Conservation (phyloP, 257 asterid species). For the Penstemon barbatus region DNA sequence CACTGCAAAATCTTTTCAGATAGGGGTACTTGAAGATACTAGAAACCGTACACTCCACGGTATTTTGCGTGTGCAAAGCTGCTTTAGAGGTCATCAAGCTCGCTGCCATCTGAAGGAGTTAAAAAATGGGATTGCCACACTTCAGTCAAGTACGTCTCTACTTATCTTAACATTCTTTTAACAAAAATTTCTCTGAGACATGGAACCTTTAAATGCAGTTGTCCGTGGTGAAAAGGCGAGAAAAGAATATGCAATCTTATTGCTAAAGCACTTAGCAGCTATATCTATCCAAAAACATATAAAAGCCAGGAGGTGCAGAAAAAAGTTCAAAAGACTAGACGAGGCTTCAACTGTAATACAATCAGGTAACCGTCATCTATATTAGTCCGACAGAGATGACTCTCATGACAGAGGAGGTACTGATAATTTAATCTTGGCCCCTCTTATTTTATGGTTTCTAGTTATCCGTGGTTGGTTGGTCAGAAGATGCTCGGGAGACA, state of each 20-base stretch:
- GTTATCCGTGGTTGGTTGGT: conserved; percentile 99
- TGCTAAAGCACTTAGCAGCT: conserved; percentile 75
- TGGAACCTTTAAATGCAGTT: conserved; percentile 50
- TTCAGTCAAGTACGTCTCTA: conserved; percentile 71
- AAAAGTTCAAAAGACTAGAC: conserved; percentile 40
- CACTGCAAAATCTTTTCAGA: conserved; percentile 40
- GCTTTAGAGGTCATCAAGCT: conserved; percentile 96
- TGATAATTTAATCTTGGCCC: too few relatives aligned
- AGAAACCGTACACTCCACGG: conserved; percentile 93
- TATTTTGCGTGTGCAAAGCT: conserved; percentile 91
- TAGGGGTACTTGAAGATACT: conserved; percentile 96
- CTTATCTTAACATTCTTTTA: conserved; percentile 3
- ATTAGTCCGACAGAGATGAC: neutral
- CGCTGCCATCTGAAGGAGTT: conserved; percentile 61
- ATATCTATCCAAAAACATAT: conserved; percentile 71
- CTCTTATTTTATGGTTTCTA: conserved; percentile 28
- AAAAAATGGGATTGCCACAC: conserved; percentile 60
- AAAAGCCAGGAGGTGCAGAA: conserved; percentile 57
- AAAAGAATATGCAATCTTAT: conserved; percentile 56
- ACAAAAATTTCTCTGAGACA: conserved; percentile 26
- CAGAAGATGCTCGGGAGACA: conserved; percentile 87
- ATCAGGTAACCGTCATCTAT: conserved; percentile 58
- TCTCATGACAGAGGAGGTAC: too few relatives aligned
- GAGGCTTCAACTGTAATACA: conserved; percentile 74
- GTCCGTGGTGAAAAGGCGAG: conserved; percentile 84